A percentile compares a stretch with the other conserved stretches of the same genome.
These are phyloP conservation scores for Metschnikowia koreensis DNA, from an alignment of 805 yeast genomes.

Conservation along the genomic window DNA sequence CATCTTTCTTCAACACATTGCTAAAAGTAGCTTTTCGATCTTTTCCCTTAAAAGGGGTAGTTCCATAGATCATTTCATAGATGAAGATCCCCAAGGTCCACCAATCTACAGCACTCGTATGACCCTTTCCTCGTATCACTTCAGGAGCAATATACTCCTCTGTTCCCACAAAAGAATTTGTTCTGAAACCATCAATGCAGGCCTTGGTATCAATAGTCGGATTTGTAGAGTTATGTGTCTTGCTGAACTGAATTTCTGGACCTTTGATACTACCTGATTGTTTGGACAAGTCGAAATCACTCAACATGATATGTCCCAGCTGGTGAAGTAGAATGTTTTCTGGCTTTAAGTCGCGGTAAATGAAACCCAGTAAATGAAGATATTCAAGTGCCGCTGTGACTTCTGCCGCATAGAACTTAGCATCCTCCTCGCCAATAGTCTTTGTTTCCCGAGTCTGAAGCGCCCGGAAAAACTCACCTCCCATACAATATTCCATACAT, in stretches of 20 bases:
- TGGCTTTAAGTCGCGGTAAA: constrained; percentile 94
- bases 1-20: constrained; percentile 80
- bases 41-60: constrained; percentile 93
- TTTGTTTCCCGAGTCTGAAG: constrained; percentile 86
- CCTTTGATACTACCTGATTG: constrained; percentile 75
- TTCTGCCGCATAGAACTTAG: constrained; percentile 92
- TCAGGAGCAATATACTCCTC: constrained; percentile 99
- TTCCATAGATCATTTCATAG: constrained; percentile 93
- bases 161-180: constrained; percentile 98
- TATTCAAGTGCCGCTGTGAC: constrained; percentile 97
- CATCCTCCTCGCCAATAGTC: constrained; percentile 84
- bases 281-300: constrained; percentile 93
- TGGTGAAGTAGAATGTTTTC: constrained; percentile 93
- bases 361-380: constrained; percentile 93
- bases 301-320: constrained; percentile 96
- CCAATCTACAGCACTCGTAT: constrained; percentile 98
- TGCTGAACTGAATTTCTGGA: constrained; percentile 60
- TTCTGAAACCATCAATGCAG: constrained; percentile 92
- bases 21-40: constrained; percentile 88
- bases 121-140: constrained; percentile 95
- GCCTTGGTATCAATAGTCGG: constrained; percentile 89
- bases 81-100: constrained; percentile 96
- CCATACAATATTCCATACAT: constrained; percentile 99
- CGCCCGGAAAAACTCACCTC: constrained; percentile 97
- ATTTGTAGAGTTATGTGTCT: constrained; percentile 35